phyloP scores from a whole-genome alignment of 2,329 filamentous ascomycete species.

The Epichloe scottii region DNA sequence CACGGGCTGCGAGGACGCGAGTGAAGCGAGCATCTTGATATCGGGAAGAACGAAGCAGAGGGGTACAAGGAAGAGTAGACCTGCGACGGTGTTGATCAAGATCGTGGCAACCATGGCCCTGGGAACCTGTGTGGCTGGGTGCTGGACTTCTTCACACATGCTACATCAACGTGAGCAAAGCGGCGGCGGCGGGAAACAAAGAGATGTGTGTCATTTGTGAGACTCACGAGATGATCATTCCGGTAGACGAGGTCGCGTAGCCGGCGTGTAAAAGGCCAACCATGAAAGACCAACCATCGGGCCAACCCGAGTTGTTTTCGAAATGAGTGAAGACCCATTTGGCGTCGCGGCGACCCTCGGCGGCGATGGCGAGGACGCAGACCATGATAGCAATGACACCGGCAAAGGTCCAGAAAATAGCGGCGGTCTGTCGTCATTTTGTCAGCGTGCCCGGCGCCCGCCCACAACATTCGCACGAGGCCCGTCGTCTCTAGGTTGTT shows the following conservation, averaged over 20 bases:
- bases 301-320: conserved; percentile 56
- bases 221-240: conserved; percentile 66
- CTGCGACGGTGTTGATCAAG: conserved; percentile 52
- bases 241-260: conserved; percentile 63
- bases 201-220: neutral
- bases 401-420: conserved; percentile 64
- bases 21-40: conserved; percentile 37
- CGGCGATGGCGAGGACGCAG: conserved; percentile 51
- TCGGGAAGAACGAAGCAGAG: conserved; percentile 58
- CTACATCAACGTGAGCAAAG: conserved; percentile 19
- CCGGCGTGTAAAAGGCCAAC: conserved; percentile 61
- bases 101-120: conserved; percentile 61
- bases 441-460: neutral
- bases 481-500: neutral
- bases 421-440: conserved; percentile 37
- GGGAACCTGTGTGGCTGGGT: conserved; percentile 55
- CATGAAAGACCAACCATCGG: conserved; percentile 58
- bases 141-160: conserved; percentile 62
- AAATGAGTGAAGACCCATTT: conserved; percentile 57
- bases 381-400: conserved; percentile 54
- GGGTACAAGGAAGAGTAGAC: conserved; percentile 56
- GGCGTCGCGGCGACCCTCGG: conserved; percentile 51
- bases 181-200: neutral
- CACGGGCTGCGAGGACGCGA: conserved; percentile 47
- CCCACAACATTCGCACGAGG: conserved; percentile 4